phyloP scores from a whole-genome alignment of 495 filamentous ascomycete genomes.

The Chaetomidium leptoderma region DNA sequence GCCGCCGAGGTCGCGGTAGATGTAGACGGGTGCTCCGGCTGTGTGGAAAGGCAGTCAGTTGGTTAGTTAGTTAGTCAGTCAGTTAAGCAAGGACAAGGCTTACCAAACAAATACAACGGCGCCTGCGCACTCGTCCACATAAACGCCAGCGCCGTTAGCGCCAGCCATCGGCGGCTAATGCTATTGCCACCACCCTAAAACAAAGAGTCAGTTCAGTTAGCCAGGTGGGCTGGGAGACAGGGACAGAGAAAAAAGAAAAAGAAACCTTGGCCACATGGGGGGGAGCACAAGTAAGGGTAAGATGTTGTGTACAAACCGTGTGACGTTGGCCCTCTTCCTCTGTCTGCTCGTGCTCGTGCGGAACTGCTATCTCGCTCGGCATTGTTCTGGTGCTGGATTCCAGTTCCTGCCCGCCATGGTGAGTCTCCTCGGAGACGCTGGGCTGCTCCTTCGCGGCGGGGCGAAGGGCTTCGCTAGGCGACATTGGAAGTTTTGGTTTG shows the following conservation, averaged over 20 bases:
- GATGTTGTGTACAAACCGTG: not conserved
- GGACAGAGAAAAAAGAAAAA: no score
- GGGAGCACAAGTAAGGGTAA: no score
- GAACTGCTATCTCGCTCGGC: not conserved
- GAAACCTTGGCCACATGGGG: no score
- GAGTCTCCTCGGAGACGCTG: not conserved
- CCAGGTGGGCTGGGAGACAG: no score
- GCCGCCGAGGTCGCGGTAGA: conserved; percentile 63
- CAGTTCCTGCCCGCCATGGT: not conserved
- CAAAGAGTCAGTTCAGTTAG: conserved; percentile 3
- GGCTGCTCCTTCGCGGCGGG: conserved; percentile 3
- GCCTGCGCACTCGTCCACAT: conserved; percentile 32
- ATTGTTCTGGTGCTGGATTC: not conserved
- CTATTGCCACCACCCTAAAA: no score
- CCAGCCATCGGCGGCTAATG: conserved; percentile 14
- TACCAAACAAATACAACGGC: conserved; percentile 31
- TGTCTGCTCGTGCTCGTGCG: not conserved
- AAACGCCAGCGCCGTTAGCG: conserved; percentile 26
- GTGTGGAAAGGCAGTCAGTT: not conserved
- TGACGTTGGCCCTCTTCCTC: not conserved
- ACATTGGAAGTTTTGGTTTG: not conserved
- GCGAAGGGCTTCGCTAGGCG: not conserved
- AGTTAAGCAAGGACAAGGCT: not conserved
- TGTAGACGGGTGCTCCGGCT: conserved; percentile 35
- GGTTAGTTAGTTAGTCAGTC: not conserved